These are phyloP conservation scores for Flueggea neowawraea DNA, from an alignment of 441 rosid genomes.

Conservation along the genomic window DNA sequence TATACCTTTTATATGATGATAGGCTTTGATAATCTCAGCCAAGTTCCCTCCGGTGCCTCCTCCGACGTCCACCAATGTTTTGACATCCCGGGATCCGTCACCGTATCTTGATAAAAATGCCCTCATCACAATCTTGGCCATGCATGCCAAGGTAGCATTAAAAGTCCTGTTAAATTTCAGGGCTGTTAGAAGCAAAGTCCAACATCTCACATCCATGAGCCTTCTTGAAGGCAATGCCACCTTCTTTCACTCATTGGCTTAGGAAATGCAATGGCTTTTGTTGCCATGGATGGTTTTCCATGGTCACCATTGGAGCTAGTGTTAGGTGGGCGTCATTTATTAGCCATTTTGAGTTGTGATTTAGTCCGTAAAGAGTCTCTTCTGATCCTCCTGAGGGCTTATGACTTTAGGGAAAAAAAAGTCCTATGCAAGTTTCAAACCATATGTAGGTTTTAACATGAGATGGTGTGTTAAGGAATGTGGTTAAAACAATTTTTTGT, in stretches of 20 bases:
- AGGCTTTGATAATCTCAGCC: constrained; percentile 35
- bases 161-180: constrained; percentile 24
- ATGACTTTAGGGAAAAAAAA: no score
- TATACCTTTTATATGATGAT: constrained; percentile 42
- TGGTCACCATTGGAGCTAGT: constrained; percentile 31
- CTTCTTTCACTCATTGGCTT: constrained; percentile 23
- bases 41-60: constrained; percentile 48
- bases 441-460: no score
- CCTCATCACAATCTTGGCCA: constrained; percentile 30
- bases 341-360: constrained; percentile 48
- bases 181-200: constrained; percentile 32
- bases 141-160: constrained; percentile 59
- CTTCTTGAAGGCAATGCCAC: constrained; percentile 28
- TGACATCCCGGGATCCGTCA: constrained; percentile 38
- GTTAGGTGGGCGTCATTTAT: constrained; percentile 26
- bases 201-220: constrained; percentile 44
- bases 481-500: no score
- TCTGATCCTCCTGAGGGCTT: constrained; percentile 13
- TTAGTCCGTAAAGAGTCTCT: constrained; percentile 30
- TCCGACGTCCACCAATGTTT: constrained; percentile 49
- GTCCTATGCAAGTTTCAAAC: no score
- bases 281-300: constrained; percentile 37
- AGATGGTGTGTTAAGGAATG: no score
- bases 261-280: constrained; percentile 47
- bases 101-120: constrained; percentile 31